These are phyloP conservation scores for Suillus subaureus DNA, from an alignment of 768 basidiomycete species.

Conservation along the genomic window DNA sequence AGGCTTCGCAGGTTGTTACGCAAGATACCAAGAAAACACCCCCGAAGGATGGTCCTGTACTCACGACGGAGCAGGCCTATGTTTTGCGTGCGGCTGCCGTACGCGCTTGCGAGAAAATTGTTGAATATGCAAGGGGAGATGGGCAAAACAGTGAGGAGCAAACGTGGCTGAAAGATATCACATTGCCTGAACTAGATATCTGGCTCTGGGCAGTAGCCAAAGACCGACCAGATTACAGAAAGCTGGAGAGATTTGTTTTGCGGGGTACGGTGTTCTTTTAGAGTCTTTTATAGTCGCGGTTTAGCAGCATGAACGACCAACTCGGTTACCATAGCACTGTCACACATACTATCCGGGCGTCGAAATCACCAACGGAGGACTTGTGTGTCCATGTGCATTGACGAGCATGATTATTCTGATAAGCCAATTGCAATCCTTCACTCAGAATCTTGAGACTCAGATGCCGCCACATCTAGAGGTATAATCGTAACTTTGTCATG, in stretches of 20 bases:
- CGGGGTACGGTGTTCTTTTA: slow-evolving; percentile 72
- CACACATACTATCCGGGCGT: neutral
- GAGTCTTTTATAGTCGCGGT: slow-evolving; percentile 54
- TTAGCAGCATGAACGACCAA: neutral
- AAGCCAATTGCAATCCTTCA: neutral
- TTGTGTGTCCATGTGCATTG: neutral
- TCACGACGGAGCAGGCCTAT: slow-evolving; percentile 66
- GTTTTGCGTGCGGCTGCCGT: slow-evolving; percentile 78
- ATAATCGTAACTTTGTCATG: neutral
- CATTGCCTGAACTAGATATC: slow-evolving; percentile 62
- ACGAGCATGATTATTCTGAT: neutral
- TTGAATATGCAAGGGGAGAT: slow-evolving; percentile 48
- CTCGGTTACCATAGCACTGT: neutral
- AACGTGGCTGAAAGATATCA: slow-evolving; percentile 58
- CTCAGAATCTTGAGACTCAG: neutral
- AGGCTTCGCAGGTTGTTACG: neutral
- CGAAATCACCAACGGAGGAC: neutral
- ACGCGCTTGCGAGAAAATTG: slow-evolving; percentile 74
- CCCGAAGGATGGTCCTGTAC: slow-evolving; percentile 51
- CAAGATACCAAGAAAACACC: slow-evolving; percentile 18
- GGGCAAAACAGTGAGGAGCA: slow-evolving; percentile 27
- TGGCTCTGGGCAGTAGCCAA: slow-evolving; percentile 89
- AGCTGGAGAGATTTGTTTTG: slow-evolving; percentile 66
- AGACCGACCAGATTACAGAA: slow-evolving; percentile 70
- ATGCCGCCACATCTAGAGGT: neutral